Evolutionary conservation across 2,329 filamentous ascomycete species (phyloP).

Genomic region (Aspergillus fijiensis): DNA sequence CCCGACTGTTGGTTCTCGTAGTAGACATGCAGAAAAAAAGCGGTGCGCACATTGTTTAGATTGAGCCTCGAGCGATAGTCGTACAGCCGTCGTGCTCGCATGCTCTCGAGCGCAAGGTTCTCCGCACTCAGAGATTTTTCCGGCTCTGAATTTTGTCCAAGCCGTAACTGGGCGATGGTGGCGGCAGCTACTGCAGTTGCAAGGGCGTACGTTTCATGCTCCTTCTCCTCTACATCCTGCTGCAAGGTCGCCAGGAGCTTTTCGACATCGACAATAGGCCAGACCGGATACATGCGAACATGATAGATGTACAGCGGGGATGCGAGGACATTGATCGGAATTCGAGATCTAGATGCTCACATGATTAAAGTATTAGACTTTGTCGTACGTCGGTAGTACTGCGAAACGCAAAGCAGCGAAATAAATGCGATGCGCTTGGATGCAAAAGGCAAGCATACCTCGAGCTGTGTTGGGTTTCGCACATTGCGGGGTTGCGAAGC

Average conservation of each 20-base stretch:
- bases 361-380: neutral
- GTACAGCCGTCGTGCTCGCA: constrained; percentile 30
- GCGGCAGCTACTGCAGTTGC: constrained; percentile 51
- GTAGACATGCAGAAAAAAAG: constrained; percentile 55
- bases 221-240: constrained; percentile 26
- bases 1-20: constrained; percentile 52
- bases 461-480: neutral
- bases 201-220: constrained; percentile 41
- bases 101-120: constrained; percentile 40
- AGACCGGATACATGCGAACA: constrained; percentile 53
- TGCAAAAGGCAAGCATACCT: neutral
- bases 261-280: constrained; percentile 52
- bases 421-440: too few species aligned
- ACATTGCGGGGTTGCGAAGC: neutral
- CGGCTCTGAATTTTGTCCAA: constrained; percentile 29
- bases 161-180: constrained; percentile 51
- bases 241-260: constrained; percentile 42
- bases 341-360: constrained; percentile 11
- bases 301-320: constrained; percentile 48
- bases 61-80: constrained; percentile 32
- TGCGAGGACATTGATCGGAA: constrained; percentile 24
- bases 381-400: too few species aligned
- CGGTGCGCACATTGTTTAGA: constrained; percentile 47
- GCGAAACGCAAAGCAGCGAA: too few species aligned
- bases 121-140: constrained; percentile 34